Evolutionary conservation across 768 basidiomycete species (phyloP).

Genomic region (Tulasnella sp.): DNA sequence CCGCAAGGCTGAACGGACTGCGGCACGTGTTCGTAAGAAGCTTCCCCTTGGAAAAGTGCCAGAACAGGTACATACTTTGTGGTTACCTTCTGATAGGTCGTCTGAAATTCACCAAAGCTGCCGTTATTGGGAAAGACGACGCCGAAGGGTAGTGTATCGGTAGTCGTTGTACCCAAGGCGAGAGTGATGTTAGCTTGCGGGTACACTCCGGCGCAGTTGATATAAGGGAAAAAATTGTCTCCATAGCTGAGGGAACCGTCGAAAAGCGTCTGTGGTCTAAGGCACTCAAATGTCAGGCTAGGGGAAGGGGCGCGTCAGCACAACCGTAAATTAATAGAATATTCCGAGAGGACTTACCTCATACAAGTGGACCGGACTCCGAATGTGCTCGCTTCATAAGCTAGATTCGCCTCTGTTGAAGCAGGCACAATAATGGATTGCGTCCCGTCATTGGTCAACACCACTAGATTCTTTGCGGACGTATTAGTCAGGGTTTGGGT

Average conservation of each 20-base stretch:
- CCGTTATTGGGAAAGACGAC: not conserved
- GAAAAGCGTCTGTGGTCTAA: not conserved
- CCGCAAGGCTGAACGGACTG: not conserved
- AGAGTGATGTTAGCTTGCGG: not conserved
- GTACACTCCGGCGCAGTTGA: not conserved
- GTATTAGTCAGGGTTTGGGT: not conserved
- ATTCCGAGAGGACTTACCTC: not conserved
- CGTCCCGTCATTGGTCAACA: not conserved
- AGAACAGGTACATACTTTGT: not conserved
- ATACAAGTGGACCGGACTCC: constrained; percentile 3
- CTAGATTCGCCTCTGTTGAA: not conserved
- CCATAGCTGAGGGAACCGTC: not conserved
- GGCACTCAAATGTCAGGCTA: not conserved
- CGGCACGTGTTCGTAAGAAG: not conserved
- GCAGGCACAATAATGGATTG: not conserved
- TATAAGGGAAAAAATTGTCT: not conserved
- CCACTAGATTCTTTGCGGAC: not conserved
- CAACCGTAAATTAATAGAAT: too few species aligned
- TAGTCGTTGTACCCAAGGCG: not conserved
- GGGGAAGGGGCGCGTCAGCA: not conserved
- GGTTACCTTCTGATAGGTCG: not conserved
- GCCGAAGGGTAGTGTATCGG: not conserved
- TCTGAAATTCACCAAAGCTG: not conserved
- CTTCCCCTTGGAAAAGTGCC: too few species aligned
- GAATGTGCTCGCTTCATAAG: not conserved